These are phyloP conservation scores for Ceratocystis diversiconidia DNA, from an alignment of 2,329 filamentous ascomycete genomes.

Conservation along the genomic window DNA sequence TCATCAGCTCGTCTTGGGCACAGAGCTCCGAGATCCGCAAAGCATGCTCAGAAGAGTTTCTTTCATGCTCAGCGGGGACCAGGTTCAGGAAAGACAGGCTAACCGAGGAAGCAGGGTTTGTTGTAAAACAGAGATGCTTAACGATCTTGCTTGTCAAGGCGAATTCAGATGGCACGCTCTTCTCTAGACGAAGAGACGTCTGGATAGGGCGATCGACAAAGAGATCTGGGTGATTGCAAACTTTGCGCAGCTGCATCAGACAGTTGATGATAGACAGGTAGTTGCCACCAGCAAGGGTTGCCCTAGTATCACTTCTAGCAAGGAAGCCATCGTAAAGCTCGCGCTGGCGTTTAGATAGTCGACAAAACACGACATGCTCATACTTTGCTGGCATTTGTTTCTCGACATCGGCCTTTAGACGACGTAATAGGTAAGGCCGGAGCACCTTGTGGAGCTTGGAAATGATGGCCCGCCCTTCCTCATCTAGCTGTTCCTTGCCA, in stretches of 20 bases:
- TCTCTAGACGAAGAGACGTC: slow-evolving; percentile 86
- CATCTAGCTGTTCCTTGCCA: slow-evolving; percentile 83
- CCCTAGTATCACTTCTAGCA: slow-evolving; percentile 74
- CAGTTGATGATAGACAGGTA: slow-evolving; percentile 98
- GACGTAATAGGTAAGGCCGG: slow-evolving; percentile 76
- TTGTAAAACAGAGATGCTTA: slow-evolving; percentile 38
- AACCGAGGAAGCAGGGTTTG: slow-evolving; percentile 40
- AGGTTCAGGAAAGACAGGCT: slow-evolving; percentile 69
- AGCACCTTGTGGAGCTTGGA: slow-evolving; percentile 87
- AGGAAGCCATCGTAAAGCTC: slow-evolving; percentile 96
- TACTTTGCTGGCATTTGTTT: slow-evolving; percentile 99
- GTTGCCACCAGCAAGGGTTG: slow-evolving; percentile 80
- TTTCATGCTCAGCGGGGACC: slow-evolving; percentile 35
- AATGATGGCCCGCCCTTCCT: slow-evolving; percentile 83
- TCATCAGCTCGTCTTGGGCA: slow-evolving; percentile 2
- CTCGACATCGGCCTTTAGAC: slow-evolving; percentile 91
- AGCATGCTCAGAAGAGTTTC: slow-evolving; percentile 40
- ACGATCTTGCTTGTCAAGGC: slow-evolving; percentile 53
- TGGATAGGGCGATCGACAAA: slow-evolving; percentile 94
- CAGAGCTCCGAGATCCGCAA: slow-evolving; percentile 9
- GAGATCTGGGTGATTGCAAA: slow-evolving; percentile 95
- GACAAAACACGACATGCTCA: slow-evolving; percentile 91
- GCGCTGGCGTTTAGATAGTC: slow-evolving; percentile 84
- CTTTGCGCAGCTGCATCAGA: slow-evolving; percentile 90
- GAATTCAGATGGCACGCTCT: slow-evolving; percentile 40